These are phyloP conservation scores for Ramularia endophylla DNA, from an alignment of 2,329 filamentous ascomycete genomes.

Conservation along the genomic window DNA sequence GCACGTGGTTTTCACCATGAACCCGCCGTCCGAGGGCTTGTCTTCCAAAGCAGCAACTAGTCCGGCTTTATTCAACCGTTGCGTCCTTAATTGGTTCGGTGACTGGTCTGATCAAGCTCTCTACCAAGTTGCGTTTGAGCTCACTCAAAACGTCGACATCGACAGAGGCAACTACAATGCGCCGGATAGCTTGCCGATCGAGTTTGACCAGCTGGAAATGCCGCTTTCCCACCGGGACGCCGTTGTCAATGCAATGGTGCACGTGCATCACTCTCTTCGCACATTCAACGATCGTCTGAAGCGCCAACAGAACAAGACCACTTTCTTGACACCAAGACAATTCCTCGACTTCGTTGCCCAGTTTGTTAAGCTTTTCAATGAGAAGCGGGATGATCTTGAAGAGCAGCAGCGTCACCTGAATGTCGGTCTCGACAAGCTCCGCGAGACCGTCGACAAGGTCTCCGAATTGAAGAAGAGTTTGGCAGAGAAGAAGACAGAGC, in stretches of 20 bases:
- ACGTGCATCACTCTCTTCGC: constrained; percentile 92
- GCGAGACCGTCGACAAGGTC: constrained; percentile 96
- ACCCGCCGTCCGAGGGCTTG: constrained; percentile 89
- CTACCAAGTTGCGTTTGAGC: constrained; percentile 93
- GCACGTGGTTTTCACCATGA: constrained; percentile 99
- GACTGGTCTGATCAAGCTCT: constrained; percentile 99
- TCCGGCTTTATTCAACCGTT: constrained; percentile 98
- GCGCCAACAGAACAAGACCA: constrained; percentile 87
- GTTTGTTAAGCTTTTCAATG: constrained; percentile 94
- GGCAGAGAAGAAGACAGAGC: constrained; percentile 86
- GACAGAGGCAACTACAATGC: constrained; percentile 80
- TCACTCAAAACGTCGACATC: constrained; percentile 93
- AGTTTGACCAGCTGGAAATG: constrained; percentile 76
- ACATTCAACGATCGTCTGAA: constrained; percentile 81
- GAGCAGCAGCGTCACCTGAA: constrained; percentile 98
- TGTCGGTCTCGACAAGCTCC: constrained; percentile 92
- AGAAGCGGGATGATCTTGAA: constrained; percentile 97
- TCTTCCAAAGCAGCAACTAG: constrained; percentile 96
- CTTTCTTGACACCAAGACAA: constrained; percentile 91
- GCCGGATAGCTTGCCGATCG: constrained; percentile 87
- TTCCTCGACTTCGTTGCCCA: constrained; percentile 98
- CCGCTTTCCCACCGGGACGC: constrained; percentile 87
- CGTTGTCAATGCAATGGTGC: constrained; percentile 97
- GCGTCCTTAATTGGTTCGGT: constrained; percentile 99
- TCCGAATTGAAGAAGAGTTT: constrained; percentile 84